Base-by-base conservation (phyloP, 129 eudicot genomes). In the Deinandra increscens region DNA sequence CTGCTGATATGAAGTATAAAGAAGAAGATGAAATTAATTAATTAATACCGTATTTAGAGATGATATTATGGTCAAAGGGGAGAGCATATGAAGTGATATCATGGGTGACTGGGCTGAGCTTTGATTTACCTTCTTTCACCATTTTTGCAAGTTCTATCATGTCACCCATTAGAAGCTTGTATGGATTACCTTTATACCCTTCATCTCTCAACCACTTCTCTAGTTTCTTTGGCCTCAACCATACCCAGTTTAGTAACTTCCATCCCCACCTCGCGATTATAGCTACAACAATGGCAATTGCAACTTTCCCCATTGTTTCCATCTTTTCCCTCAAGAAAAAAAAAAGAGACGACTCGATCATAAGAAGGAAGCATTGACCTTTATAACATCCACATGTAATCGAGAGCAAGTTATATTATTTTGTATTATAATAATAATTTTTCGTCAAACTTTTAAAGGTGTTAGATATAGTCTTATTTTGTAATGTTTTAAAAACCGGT, bases 11-110 rank as follows among this genome's bases (percentile, higher is more conserved):
- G n/a, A n/a, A n/a, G n/a, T n/a, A n/a, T n/a, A n/a, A n/a, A n/a
- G n/a, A n/a, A n/a, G n/a, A n/a, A n/a, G n/a, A n/a, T n/a, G n/a
- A n/a, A n/a, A n/a, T n/a, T n/a, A n/a, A n/a, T 14, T 12, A 26
- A 58, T 0, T 19, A 50, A 39, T 75, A 85, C 86, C 90, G 43
- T 71, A 81, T 43, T 63, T 79, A 0, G 81, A 46, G 65, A 85
- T 49, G 66, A 75, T 68, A 46, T 60, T 49, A 31, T 72, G 68
- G 12, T 65, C 36, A 55, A 44, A 79, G 19, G 86, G 90, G 6
- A 79, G 41, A 51, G 64, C 60, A 22, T 81, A 62, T 5, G 70
- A 55, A 50, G 55, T 60, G 33, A 81, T 73, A 39, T 82, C 73
- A 49, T 73, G 72, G 8, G 85, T 66, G 54, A 84, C 6, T 45